Evolutionary conservation across 495 filamentous ascomycete genomes (phyloP).

Genomic region (Penicillium roqueforti): DNA sequence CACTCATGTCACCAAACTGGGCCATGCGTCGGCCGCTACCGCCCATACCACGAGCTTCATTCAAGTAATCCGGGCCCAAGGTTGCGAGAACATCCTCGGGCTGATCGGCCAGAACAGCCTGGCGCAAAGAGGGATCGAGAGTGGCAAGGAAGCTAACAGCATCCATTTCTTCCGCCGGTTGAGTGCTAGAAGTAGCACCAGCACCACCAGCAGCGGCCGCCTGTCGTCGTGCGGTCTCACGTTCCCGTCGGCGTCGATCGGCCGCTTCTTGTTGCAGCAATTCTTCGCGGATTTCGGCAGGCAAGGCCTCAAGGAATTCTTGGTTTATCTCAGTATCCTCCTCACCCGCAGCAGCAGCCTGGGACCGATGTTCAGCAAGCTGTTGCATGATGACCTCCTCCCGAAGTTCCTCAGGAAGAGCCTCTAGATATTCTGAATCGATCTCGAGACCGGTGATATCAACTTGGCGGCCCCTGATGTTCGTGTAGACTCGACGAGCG

Average conservation of each 20-base stretch:
- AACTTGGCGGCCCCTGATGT: constrained; percentile 74
- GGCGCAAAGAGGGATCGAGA: constrained; percentile 77
- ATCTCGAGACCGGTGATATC: constrained; percentile 95
- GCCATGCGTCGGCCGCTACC: constrained; percentile 50
- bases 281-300: constrained; percentile 83
- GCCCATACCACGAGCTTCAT: constrained; percentile 74
- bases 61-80: constrained; percentile 78
- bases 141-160: constrained; percentile 88
- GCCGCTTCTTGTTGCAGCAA: constrained; percentile 82
- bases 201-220: constrained; percentile 47
- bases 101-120: constrained; percentile 84
- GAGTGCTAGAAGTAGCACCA: constrained; percentile 35
- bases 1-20: constrained; percentile 54
- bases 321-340: constrained; percentile 82
- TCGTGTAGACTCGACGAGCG: constrained; percentile 63
- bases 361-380: constrained; percentile 72
- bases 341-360: constrained; percentile 75
- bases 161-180: constrained; percentile 78
- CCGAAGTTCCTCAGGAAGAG: constrained; percentile 87
- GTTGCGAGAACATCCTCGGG: constrained; percentile 82
- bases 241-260: constrained; percentile 85
- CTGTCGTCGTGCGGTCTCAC: constrained; percentile 66
- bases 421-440: constrained; percentile 88
- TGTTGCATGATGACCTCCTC: constrained; percentile 94
- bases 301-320: constrained; percentile 92